Base-by-base conservation (phyloP, 2,329 filamentous ascomycete genomes). In the Escovopsis sp. region DNA sequence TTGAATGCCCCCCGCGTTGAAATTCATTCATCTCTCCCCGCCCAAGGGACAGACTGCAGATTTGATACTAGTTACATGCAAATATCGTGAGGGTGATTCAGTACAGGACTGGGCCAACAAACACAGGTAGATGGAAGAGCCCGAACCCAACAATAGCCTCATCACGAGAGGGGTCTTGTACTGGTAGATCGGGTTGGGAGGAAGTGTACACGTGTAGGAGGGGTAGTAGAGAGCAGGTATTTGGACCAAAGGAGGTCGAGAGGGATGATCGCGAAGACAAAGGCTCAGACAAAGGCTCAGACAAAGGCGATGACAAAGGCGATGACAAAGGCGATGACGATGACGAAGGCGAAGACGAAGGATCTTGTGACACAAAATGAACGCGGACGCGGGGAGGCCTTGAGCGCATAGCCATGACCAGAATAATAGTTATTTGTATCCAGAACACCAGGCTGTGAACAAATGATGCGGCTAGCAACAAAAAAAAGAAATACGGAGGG, bases 401-500 rank as follows among this genome's bases (percentile, higher is more conserved):
- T 32, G 37, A 36, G 35, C 18, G 36, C 33, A 18, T 23, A 18
- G 41, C 34, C 12, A 26, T 36, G 42, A 42, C 42, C 44, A 43
- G 23, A 23, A 23, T 23, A 23, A 44, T 50, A 48, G 43, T 32
- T 9, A 32, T 32, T 9, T 32, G 28, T 60, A 60, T 60, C 59
- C 58, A 59, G 56, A 59, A 60, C 58, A 60, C 56, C 56, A 49
- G 55, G 55, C 56, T 52, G 47, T 49, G 53, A 47, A 46, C 42
- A 37, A 12, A 43, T 6, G 18, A 34, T 15, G 26, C 10, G 12
- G 33, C 4, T 36, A 33, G 30, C 12, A 26, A 23, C 34, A 19
- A 41, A 18, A 38, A 36, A 28, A 15, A 36, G 9, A n/a, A 38
- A 26, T 12, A 38, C 15, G 18, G 9, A 12, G n/a, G 9, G 33